Evolutionary conservation across 2,329 filamentous ascomycete species (phyloP), one percentile per base, ranked within the genome.

Genomic region (Fusarium sp.): DNA sequence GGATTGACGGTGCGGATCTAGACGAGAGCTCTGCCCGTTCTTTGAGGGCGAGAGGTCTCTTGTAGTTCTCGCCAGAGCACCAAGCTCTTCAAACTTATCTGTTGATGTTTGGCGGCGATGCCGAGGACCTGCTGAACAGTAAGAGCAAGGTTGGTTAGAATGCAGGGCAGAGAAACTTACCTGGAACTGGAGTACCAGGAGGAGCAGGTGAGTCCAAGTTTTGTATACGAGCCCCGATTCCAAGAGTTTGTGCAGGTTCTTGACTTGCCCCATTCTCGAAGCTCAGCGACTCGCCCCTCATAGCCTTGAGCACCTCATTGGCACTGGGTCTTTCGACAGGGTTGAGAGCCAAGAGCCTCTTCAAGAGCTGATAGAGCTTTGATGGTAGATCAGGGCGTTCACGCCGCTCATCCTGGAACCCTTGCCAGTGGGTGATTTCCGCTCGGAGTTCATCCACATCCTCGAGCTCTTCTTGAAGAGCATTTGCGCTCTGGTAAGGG

Each of bases 401-500:
- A 35, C 90, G 85, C 33, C 88, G 85, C 70, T 92, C 90, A 61
- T 93, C 90, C 65, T 93, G 88, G 71, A 98, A 97, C 1, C 96
- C 96, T 53, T 89, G 83, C 96, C 96, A 99, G 33, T 86, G 84
- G 13, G 89, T 88, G 57, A 99, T 98, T 77, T 99, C 96, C 5
- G 85, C 90, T 40, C 94, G 88, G 29, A 99, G 84, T 68, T 90
- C 83, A 71, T 97, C 94, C 7, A 97, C 84, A 69, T 98, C 94
- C 76, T 99, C 96, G 55, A 93, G 89, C 75, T 98, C 95, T 77
- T 98, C 95, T 61, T 97, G 88, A 21, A 96, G 84, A 5, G 90
- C 85, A 75, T 98, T 95, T 51, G 94, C 93, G 71, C 91, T 92
- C 23, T 81, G 84, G 75, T 98, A 99, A 0, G 96, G 96, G 13